A percentile compares a stretch with the other conserved stretches of the same genome.
phyloP scores from a whole-genome alignment of 2,329 filamentous ascomycete species.

The Epichloe gansuensis region DNA sequence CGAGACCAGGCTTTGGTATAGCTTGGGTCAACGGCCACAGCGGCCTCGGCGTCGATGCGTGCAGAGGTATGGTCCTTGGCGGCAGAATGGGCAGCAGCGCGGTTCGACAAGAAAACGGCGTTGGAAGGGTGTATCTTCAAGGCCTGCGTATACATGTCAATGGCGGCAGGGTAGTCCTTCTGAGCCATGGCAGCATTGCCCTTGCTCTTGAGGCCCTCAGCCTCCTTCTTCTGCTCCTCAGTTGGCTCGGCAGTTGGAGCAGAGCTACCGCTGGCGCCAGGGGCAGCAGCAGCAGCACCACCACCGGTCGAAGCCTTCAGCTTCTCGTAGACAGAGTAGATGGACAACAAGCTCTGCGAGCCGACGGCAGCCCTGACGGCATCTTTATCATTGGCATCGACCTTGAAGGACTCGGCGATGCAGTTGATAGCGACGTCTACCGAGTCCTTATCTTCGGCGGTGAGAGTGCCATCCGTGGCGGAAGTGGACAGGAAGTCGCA shows the following conservation, averaged over 20 bases:
- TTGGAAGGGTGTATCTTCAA: constrained; percentile 72
- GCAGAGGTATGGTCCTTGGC: constrained; percentile 75
- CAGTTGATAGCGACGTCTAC: constrained; percentile 92
- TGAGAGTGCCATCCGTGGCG: constrained; percentile 75
- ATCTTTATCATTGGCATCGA: constrained; percentile 67
- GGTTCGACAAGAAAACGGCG: constrained; percentile 95
- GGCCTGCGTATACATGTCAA: constrained; percentile 80
- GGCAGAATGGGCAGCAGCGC: constrained; percentile 84
- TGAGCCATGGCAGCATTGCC: constrained; percentile 92
- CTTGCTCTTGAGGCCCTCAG: constrained; percentile 77
- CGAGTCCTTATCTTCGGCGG: constrained; percentile 78
- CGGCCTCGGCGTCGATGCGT: constrained; percentile 78
- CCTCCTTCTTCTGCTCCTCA: constrained; percentile 60
- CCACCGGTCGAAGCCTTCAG: constrained; percentile 48
- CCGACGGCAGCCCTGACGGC: constrained; percentile 69
- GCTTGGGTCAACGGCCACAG: constrained; percentile 73
- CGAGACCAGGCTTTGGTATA: constrained; percentile 98
- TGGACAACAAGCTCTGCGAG: constrained; percentile 74
- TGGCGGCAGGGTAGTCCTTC: constrained; percentile 77
- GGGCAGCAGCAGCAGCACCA: constrained; percentile 23
- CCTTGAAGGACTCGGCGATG: constrained; percentile 90
- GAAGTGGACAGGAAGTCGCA: constrained; percentile 88
- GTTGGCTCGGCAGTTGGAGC: constrained; percentile 20
- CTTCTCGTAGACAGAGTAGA: constrained; percentile 96
- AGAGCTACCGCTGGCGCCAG: constrained; percentile 18